Base-by-base conservation (phyloP, 306 rosid genomes). In the Datisca glomerata region DNA sequence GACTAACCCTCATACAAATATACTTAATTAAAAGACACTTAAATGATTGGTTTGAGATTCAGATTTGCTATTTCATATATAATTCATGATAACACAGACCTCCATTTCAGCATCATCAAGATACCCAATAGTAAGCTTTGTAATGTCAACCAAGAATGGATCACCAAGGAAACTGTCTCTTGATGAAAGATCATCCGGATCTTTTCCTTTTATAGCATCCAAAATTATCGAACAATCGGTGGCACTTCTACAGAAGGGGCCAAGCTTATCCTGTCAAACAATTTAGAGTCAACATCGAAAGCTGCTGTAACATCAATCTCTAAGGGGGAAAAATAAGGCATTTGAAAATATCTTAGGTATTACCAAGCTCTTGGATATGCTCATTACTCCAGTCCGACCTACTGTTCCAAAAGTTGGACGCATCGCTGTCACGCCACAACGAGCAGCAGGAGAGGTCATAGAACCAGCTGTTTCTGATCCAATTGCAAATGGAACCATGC, bases 291-390 rank as follows among this genome's bases (percentile, higher is more conserved):
- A n/a, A n/a, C n/a, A n/a, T n/a, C n/a, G n/a, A n/a, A n/a, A n/a
- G n/a, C n/a, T n/a, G n/a, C n/a, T n/a, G n/a, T n/a, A n/a, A n/a
- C n/a, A n/a, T n/a, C n/a, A n/a, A n/a, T n/a, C n/a, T n/a, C n/a
- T n/a, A n/a, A n/a, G n/a, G n/a, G 24, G 4, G 18, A 6, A 23
- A 43, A 31, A 41, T 28, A 12, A 41, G 18, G 38, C 31, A 56
- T 49, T 47, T 18, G 19, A 34, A 33, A 24, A 44, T 21, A 18
- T 51, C 13, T 1, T 18, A 13, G 18, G 31, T 29, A 31, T 15
- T 73, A 85, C 93, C 82, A 72, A 51, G 73, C 91, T 86, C 56
- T 86, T 91, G 8, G 94, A 78, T 48, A 86, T 68, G 74, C 91
- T 72, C 86, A 81, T 81, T 16, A 81, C 86, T 51, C 92, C 94